A percentile compares a stretch with the other conserved stretches of the same genome.
These are phyloP conservation scores for Scheffersomyces cryptocercus DNA, from an alignment of 1,139 yeast species.

Conservation along the genomic window DNA sequence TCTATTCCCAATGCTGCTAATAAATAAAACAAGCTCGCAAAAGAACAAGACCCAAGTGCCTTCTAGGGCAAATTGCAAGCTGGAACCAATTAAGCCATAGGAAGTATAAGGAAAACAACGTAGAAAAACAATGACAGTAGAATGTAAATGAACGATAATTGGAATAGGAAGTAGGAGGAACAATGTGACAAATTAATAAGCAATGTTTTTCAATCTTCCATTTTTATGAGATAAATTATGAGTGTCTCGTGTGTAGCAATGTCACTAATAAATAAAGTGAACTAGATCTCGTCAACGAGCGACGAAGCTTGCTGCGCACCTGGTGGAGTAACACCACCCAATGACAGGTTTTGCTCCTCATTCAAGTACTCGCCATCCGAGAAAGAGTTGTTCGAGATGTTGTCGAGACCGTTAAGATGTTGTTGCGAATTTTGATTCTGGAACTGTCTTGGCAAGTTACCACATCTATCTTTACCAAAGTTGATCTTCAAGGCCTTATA, in stretches of 20 bases:
- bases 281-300: neutral
- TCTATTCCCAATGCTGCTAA: neutral
- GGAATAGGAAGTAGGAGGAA: too few relatives aligned
- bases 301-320: neutral
- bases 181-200: too few relatives aligned
- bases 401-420: slow-evolving; percentile 14
- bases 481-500: slow-evolving; percentile 52
- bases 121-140: too few relatives aligned
- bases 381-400: slow-evolving; percentile 23
- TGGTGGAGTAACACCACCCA: neutral
- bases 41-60: too few relatives aligned
- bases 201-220: too few relatives aligned
- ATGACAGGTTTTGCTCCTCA: slow-evolving; percentile 18
- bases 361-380: slow-evolving; percentile 29
- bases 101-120: too few relatives aligned
- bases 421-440: slow-evolving; percentile 24
- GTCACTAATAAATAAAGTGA: neutral
- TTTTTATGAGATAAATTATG: neutral
- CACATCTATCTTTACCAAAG: slow-evolving; percentile 93
- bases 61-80: too few relatives aligned
- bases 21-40: too few relatives aligned
- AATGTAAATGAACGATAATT: too few relatives aligned
- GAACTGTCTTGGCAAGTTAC: slow-evolving; percentile 68
- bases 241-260: neutral
- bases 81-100: too few relatives aligned